Evolutionary conservation across 768 basidiomycete species (phyloP).

Genomic region (Suillus hirtellus): DNA sequence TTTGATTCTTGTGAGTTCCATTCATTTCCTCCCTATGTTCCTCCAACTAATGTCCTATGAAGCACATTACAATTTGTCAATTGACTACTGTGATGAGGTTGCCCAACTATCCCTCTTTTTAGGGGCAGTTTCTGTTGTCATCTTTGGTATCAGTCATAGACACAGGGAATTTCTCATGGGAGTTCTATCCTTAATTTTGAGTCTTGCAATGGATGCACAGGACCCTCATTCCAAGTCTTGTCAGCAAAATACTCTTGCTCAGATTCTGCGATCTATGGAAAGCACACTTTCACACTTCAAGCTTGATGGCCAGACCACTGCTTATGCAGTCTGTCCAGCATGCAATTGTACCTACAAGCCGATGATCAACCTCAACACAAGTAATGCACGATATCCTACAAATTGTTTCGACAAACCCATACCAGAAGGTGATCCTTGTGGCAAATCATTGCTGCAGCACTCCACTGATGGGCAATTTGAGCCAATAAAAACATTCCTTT

Average conservation of each 20-base stretch:
- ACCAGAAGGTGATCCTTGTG: conserved; percentile 4
- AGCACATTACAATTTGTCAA: conserved; percentile 11
- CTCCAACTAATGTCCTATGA: not conserved
- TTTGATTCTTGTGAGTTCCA: not conserved
- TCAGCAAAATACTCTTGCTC: not conserved
- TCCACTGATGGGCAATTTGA: not conserved
- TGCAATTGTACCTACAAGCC: conserved; percentile 18
- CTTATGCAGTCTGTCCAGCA: conserved; percentile 17
- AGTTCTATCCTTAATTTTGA: conserved; percentile 18
- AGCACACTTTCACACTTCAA: conserved; percentile 14
- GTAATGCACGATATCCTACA: conserved; percentile 4
- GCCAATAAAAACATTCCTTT: not conserved
- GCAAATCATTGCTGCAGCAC: not conserved
- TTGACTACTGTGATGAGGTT: conserved; percentile 14
- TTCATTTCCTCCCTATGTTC: not conserved
- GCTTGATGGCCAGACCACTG: conserved; percentile 17
- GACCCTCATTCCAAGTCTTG: not conserved
- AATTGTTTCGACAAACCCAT: conserved; percentile 11
- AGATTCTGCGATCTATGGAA: conserved; percentile 1
- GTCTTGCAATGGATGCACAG: not conserved
- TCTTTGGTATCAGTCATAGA: conserved; percentile 18
- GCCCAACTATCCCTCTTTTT: conserved; percentile 25
- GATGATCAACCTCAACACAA: not conserved
- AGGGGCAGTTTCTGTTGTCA: conserved; percentile 18
- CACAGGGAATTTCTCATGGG: conserved; percentile 21